These are phyloP conservation scores for Aspergillus bombycis DNA, from an alignment of 2,329 filamentous ascomycete species.

Conservation along the genomic window DNA sequence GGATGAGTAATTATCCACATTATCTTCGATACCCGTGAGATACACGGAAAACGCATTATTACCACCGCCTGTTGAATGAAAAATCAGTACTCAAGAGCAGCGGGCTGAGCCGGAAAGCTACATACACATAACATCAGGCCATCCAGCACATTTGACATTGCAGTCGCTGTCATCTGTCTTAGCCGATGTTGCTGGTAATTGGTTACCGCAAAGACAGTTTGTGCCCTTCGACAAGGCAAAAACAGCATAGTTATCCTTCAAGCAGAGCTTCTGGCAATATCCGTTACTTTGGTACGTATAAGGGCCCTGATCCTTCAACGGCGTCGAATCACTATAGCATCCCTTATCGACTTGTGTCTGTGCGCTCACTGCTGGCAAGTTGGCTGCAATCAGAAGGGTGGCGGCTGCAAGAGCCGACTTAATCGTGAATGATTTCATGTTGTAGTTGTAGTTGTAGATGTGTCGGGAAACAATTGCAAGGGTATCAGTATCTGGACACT, in stretches of 20 bases:
- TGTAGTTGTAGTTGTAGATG: conserved; percentile 12
- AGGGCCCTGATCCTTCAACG: conserved; percentile 51
- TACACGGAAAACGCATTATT: conserved; percentile 54
- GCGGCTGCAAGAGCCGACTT: conserved; percentile 29
- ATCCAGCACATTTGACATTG: conserved; percentile 67
- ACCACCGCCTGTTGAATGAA: conserved; percentile 59
- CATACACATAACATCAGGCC: conserved; percentile 66
- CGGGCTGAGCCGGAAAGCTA: background rate
- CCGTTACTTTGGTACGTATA: conserved; percentile 59
- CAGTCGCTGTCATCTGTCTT: conserved; percentile 65
- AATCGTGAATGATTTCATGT: conserved; percentile 34
- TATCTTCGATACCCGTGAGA: conserved; percentile 52
- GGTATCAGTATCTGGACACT: conserved; percentile 11
- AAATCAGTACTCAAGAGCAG: background rate
- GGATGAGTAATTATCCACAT: conserved; percentile 33
- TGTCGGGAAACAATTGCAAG: conserved; percentile 9
- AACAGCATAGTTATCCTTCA: conserved; percentile 55
- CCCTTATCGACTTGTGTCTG: conserved; percentile 40
- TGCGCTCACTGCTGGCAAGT: conserved; percentile 24
- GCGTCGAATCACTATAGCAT: conserved; percentile 55
- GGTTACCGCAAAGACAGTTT: conserved; percentile 73
- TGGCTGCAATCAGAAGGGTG: conserved; percentile 29
- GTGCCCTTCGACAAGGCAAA: conserved; percentile 64
- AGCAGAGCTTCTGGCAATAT: conserved; percentile 58
- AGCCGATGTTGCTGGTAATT: conserved; percentile 62